A percentile compares a stretch with the other conserved stretches of the same genome.
These are phyloP conservation scores for Chenopodium berlandieri DNA, from an alignment of 148 eudicot genomes.

Conservation along the genomic window DNA sequence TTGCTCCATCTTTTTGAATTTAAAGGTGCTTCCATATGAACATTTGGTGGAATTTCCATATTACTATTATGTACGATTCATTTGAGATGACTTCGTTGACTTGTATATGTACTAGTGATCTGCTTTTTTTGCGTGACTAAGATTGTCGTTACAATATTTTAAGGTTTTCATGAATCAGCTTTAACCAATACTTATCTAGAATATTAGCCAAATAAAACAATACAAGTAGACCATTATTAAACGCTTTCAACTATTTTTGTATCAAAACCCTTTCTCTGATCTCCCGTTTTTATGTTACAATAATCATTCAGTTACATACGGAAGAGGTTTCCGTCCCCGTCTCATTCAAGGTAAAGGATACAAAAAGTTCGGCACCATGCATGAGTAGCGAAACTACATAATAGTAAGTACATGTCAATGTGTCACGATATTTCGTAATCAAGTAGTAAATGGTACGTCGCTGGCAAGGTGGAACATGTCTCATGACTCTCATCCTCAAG, in stretches of 20 bases:
- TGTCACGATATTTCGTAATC: constrained; percentile 10
- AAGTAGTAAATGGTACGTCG: constrained; percentile 3
- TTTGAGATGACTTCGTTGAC: not conserved
- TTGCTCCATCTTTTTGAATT: not conserved
- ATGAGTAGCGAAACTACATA: not conserved
- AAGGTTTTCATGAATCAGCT: no score
- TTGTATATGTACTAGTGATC: no score
- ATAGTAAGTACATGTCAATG: not conserved
- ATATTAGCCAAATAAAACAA: no score
- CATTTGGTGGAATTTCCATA: not conserved
- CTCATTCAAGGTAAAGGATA: not conserved
- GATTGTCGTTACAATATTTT: no score
- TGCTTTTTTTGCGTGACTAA: no score
- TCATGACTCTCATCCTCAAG: not conserved
- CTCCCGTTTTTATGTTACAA: not conserved
- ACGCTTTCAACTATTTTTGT: no score
- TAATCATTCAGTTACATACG: not conserved
- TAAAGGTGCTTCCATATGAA: not conserved
- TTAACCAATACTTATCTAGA: no score
- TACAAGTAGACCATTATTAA: no score
- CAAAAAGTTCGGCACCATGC: not conserved
- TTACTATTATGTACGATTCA: no score
- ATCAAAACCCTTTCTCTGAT: no score
- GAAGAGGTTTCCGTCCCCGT: no score
- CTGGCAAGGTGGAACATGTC: constrained; percentile 20